Conservation (phyloP, 106 monocot species). For the Allium sativum region DNA sequence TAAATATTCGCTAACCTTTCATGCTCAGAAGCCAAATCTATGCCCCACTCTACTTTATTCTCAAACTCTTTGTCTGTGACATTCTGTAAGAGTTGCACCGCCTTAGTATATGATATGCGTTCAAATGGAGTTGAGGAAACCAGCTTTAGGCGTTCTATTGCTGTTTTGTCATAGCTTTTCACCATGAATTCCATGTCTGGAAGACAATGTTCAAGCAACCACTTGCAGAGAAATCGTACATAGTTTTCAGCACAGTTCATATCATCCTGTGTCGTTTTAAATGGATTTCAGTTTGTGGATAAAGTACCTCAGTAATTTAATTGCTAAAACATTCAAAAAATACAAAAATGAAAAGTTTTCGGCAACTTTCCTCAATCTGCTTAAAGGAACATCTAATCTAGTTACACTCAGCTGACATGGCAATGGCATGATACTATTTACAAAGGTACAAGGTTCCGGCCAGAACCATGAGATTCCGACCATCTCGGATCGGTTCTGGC, state of each 20-base stretch:
- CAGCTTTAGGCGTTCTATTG: constrained; percentile 46
- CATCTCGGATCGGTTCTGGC: too few species aligned
- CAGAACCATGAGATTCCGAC: too few species aligned
- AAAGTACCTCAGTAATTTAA: too few species aligned
- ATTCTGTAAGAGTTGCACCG: constrained; percentile 34
- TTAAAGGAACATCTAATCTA: too few species aligned
- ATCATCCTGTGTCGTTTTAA: constrained; percentile 38
- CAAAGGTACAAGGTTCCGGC: too few species aligned
- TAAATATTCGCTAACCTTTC: constrained; percentile 6
- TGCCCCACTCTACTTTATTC: constrained; percentile 63
- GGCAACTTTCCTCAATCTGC: too few species aligned
- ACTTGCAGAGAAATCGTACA: constrained; percentile 56
- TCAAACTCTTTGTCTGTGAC: constrained; percentile 60
- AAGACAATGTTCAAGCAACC: constrained; percentile 53
- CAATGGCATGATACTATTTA: too few species aligned
- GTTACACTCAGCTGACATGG: too few species aligned
- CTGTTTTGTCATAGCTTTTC: constrained; percentile 43
- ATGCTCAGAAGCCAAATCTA: constrained; percentile 43
- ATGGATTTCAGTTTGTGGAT: neutral
- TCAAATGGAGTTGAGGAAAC: constrained; percentile 50
- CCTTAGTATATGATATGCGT: constrained; percentile 53
- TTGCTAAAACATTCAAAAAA: too few species aligned
- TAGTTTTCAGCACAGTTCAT: constrained; percentile 66
- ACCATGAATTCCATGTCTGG: constrained; percentile 73
- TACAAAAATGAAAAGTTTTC: too few species aligned